A percentile compares a stretch with the other conserved stretches of the same genome.
Evolutionary conservation across 192 early-diverging fungal genomes (phyloP).

Genomic region (Lunasporangiospora selenospora): DNA sequence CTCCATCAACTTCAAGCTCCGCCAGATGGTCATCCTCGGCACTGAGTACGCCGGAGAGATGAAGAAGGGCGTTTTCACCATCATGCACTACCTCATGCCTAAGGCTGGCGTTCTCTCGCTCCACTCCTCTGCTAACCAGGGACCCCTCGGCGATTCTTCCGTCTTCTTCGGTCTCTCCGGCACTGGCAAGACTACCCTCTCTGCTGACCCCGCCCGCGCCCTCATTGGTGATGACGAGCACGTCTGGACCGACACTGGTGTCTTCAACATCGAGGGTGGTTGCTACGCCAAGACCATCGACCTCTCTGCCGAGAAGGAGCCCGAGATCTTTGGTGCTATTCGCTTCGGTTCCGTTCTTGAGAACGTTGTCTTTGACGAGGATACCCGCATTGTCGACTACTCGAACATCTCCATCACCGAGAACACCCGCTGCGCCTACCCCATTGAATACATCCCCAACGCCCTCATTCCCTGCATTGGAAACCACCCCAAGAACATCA

Average conservation of each 20-base stretch:
- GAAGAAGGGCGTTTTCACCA: constrained; percentile 99
- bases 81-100: constrained; percentile 99
- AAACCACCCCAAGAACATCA: constrained; percentile 91
- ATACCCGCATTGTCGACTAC: constrained; percentile 83
- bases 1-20: constrained; percentile 90
- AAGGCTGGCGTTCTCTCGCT: constrained; percentile 88
- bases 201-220: constrained; percentile 93
- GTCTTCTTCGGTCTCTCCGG: constrained; percentile 98
- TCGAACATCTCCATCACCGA: constrained; percentile 83
- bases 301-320: constrained; percentile 95
- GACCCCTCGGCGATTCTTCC: constrained; percentile 88
- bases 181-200: constrained; percentile 98
- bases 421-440: constrained; percentile 97
- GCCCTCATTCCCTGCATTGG: constrained; percentile 93
- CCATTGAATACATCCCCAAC: constrained; percentile 93
- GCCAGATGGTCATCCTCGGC: constrained; percentile 98
- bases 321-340: constrained; percentile 97
- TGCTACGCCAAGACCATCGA: constrained; percentile 99
- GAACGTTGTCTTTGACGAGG: constrained; percentile 87
- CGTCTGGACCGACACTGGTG: constrained; percentile 94
- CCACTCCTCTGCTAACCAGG: constrained; percentile 96
- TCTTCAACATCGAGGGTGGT: constrained; percentile 99
- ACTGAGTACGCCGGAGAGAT: constrained; percentile 99
- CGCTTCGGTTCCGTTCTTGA: constrained; percentile 92
- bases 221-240: constrained; percentile 99